Evolutionary conservation across 2,329 filamentous ascomycete genomes (phyloP).

Genomic region (Rhynchosporium secalis): DNA sequence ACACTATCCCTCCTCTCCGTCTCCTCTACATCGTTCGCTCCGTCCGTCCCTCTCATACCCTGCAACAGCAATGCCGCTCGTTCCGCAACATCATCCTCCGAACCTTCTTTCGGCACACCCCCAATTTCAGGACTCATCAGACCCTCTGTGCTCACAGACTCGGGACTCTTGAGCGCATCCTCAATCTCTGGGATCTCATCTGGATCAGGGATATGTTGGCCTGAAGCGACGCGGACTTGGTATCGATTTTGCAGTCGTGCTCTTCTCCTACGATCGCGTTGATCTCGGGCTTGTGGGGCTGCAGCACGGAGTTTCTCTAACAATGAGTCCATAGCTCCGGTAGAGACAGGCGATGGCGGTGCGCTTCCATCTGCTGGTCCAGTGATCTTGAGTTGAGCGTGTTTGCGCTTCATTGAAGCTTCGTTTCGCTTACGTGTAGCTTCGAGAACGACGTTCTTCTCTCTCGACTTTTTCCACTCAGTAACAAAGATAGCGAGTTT

Average conservation of each 20-base stretch:
- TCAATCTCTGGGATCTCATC: slow-evolving; percentile 61
- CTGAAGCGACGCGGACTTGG: slow-evolving; percentile 84
- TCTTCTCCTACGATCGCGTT: slow-evolving; percentile 82
- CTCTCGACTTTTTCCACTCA: slow-evolving; percentile 94
- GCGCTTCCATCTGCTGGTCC: slow-evolving; percentile 43
- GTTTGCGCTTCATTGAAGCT: slow-evolving; percentile 87
- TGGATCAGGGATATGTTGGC: slow-evolving; percentile 80
- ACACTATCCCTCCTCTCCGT: slow-evolving; percentile 59
- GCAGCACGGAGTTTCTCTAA: slow-evolving; percentile 93
- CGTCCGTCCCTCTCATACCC: slow-evolving; percentile 69
- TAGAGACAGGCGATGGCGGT: slow-evolving; percentile 67
- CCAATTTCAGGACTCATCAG: slow-evolving; percentile 29
- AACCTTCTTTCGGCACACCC: slow-evolving; percentile 32
- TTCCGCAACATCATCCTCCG: slow-evolving; percentile 72
- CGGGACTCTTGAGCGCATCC: slow-evolving; percentile 55
- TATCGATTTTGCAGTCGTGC: slow-evolving; percentile 88
- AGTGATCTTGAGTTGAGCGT: slow-evolving; percentile 63
- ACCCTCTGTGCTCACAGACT: slow-evolving; percentile 41
- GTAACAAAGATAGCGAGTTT: slow-evolving; percentile 87
- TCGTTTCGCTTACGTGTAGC: slow-evolving; percentile 84
- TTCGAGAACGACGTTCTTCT: slow-evolving; percentile 86
- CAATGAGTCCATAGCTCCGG: slow-evolving; percentile 93
- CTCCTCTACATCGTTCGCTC: slow-evolving; percentile 53
- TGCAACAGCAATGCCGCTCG: slow-evolving; percentile 81
- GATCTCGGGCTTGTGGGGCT: slow-evolving; percentile 84